A percentile compares a stretch with the other conserved stretches of the same genome.
These are phyloP conservation scores for Marvania coccoides DNA, from an alignment of 139 green algal genomes.

Conservation along the genomic window DNA sequence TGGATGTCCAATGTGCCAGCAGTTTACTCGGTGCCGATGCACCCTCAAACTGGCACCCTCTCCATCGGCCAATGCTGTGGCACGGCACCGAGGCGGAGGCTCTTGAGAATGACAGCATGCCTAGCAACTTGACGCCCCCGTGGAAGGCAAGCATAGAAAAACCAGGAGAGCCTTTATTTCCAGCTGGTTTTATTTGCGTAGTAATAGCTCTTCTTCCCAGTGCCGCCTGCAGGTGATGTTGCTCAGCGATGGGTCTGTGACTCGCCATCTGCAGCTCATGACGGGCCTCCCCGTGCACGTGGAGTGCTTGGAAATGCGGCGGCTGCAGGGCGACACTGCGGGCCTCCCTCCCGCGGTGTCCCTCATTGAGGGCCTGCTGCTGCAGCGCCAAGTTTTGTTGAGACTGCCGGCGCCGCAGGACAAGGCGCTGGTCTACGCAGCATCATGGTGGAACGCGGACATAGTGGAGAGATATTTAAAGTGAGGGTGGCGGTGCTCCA, in stretches of 20 bases:
- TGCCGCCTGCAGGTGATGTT: slow-evolving; percentile 52
- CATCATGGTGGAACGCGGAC: slow-evolving; percentile 83
- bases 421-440: slow-evolving; percentile 77
- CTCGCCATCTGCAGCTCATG: slow-evolving; percentile 87
- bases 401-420: slow-evolving; percentile 10
- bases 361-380: slow-evolving; percentile 38
- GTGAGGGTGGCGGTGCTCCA: background rate
- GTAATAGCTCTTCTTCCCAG: background rate
- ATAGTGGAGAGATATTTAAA: slow-evolving; percentile 40
- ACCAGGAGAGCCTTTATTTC: background rate
- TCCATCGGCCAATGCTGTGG: slow-evolving; percentile 9
- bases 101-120: slow-evolving; percentile 7
- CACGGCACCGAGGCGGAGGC: slow-evolving; percentile 22
- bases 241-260: slow-evolving; percentile 93
- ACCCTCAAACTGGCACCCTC: slow-evolving; percentile 13
- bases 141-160: slow-evolving; percentile 21
- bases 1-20: too few relatives aligned
- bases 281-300: slow-evolving; percentile 40
- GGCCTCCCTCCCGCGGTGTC: slow-evolving; percentile 35
- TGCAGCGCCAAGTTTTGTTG: slow-evolving; percentile 69
- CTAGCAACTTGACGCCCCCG: slow-evolving; percentile 8
- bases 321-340: slow-evolving; percentile 28
- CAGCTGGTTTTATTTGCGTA: background rate
- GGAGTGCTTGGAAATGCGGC: slow-evolving; percentile 68
- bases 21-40: too few relatives aligned